Evolutionary conservation across 2,329 filamentous ascomycete genomes (phyloP), one percentile per base, ranked within the genome.

Genomic region (Penicillium polonicum): DNA sequence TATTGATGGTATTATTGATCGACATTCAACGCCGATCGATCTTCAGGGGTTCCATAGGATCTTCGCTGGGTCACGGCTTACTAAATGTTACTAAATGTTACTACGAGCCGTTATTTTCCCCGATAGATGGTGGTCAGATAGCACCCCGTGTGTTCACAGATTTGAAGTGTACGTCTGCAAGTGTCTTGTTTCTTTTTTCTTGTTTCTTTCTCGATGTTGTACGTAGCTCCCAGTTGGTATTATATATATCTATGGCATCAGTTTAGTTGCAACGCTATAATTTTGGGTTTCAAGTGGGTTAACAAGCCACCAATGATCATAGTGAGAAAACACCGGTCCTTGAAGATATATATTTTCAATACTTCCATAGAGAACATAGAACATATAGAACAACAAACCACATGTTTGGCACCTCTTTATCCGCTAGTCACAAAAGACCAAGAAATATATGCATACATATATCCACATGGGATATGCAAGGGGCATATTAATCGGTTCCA

Each of bases 1-100:
- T 38, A 46, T 48, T 48, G 44, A 41, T 21, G 12, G 10, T 21
- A 44, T 51, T 12, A 10, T 5, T 38, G 36, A 38, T 57, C 55
- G 42, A 41, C 55, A 42, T 15, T 33, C 36, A 48, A 57, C 29
- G 55, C 36, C 49, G 55, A 57, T 57, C 55, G 55, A 57, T 57
- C 55, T 57, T 57, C 55, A 57, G 55, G 55, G 55, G 55, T 53
- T 53, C 55, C 55, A 48, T 57, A 48, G 43, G 49, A 57, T 53
- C 49, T 53, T 35, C 43, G 9, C 17, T 31, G 15, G 43, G 35
- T 48, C 33, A 48, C 21, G 29, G 54, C 25, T 23, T 27, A 19
- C 42, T 42, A 15, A 6, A 29, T 36, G 5, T 23, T 27, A 19
- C 42, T 42, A 15, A 6, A 29, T 36, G 5, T 21, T 35, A 19